Evolutionary conservation across 2,329 filamentous ascomycete species (phyloP), one percentile per base, ranked within the genome.

Genomic region (Orbilia javanica): DNA sequence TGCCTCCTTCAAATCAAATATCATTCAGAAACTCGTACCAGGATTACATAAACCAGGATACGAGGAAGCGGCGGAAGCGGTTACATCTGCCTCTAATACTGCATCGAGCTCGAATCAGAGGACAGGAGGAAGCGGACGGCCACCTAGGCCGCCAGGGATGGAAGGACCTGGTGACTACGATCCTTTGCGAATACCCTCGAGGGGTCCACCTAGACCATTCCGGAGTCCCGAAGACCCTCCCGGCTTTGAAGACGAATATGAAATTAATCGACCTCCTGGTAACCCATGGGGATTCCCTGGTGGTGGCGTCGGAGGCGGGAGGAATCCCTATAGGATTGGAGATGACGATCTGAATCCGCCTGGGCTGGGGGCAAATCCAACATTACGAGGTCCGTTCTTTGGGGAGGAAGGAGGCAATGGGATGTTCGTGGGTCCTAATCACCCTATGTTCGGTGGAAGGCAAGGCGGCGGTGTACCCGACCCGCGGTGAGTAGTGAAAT

Each of bases 381-480:
- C 95, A 11, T 85, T 97, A 2, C 86, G 92, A 34, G 88, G 89
- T 3, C 88, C 88, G 1, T 89, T 93, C 69, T 88, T 90, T 5
- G 88, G 89, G 31, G 74, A 78, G 36, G 74, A 77, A 44, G 86
- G 87, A 25, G 87, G 88, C 57, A 90, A 91, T 11, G 96, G 96
- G 0, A 99, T 99, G 96, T 93, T 97, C 84, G 96, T 96, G 0
- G 97, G 94, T 0, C 96, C 97, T 83, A 93, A 97, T 81, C 94
- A 98, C 82, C 93, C 93, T 5, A 84, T 97, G 57, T 97, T 97
- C 83, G 88, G 88, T 4, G 91, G 90, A 0, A 84, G 84, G 8
- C 86, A 86, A 5, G 87, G 86, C 0, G 84, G 86, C 31, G 72
- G 72, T 15, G 46, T 74, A 10, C 66, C 70, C 15, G 71, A 73